phyloP scores from a whole-genome alignment of 2,329 filamentous ascomycete species.

The Aspergillus alliaceus region DNA sequence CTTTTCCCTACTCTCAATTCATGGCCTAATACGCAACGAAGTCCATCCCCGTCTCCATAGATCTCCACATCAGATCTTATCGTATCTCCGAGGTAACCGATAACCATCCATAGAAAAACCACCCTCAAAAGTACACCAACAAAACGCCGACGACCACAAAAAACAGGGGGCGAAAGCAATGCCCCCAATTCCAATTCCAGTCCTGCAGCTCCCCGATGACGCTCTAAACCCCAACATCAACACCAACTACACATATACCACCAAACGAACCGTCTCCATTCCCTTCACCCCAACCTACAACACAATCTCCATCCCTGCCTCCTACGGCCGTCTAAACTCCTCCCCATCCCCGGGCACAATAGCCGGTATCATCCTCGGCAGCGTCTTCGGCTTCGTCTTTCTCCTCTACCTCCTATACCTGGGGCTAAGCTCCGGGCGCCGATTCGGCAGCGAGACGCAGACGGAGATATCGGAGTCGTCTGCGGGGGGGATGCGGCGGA shows the following conservation, averaged over 20 bases:
- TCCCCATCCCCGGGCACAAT: constrained; percentile 59
- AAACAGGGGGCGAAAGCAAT: neutral
- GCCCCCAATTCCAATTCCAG: neutral
- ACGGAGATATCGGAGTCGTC: constrained; percentile 29
- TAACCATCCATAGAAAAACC: neutral
- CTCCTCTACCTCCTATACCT: constrained; percentile 55
- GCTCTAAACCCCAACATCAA: neutral
- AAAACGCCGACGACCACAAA: neutral
- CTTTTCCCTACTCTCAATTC: no score
- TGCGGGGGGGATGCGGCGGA: constrained; percentile 11
- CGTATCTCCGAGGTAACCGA: neutral
- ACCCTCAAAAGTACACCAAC: no score
- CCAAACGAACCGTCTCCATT: neutral
- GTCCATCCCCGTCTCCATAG: neutral
- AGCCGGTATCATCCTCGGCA: constrained; percentile 57
- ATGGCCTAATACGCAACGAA: neutral
- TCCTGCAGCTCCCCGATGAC: no score
- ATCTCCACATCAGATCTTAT: neutral
- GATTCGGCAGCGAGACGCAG: constrained; percentile 26
- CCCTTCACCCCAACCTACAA: constrained; percentile 17
- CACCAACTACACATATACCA: neutral
- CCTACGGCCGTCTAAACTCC: constrained; percentile 56
- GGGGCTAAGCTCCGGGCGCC: constrained; percentile 47
- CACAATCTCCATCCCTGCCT: constrained; percentile 57
- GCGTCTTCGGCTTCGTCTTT: constrained; percentile 53